These are phyloP conservation scores for Botrytis sinoallii DNA, from an alignment of 2,329 filamentous ascomycete genomes.

Conservation along the genomic window DNA sequence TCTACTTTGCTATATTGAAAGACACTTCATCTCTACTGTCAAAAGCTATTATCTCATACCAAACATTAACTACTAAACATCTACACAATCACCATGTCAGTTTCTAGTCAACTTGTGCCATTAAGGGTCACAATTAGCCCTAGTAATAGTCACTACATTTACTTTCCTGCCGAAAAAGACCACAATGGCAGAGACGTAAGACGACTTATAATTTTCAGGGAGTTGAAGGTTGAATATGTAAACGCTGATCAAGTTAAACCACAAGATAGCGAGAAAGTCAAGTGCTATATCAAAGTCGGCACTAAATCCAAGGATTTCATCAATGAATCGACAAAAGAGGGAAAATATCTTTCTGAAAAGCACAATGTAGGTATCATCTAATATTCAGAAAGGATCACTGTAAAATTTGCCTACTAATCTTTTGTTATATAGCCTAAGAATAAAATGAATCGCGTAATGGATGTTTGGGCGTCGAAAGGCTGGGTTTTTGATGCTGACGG, in stretches of 20 bases:
- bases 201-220: background rate
- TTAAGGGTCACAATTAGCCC: accelerated
- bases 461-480: background rate
- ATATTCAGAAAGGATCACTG: background rate
- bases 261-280: accelerated
- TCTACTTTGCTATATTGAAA: background rate
- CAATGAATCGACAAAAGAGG: background rate
- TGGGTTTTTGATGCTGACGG: background rate
- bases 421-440: background rate
- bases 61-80: background rate
- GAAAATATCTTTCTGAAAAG: background rate
- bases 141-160: background rate
- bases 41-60: background rate
- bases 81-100: background rate
- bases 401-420: background rate
- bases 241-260: too few species aligned
- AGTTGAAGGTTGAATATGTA: background rate
- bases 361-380: background rate
- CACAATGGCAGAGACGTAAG: background rate
- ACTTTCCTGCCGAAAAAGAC: background rate
- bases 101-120: accelerated
- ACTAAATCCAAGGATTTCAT: background rate
- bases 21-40: background rate
- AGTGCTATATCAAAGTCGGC: background rate
- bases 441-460: background rate